Evolutionary conservation across 345 rosid genomes (phyloP).

Genomic region (Camelina sativa): DNA sequence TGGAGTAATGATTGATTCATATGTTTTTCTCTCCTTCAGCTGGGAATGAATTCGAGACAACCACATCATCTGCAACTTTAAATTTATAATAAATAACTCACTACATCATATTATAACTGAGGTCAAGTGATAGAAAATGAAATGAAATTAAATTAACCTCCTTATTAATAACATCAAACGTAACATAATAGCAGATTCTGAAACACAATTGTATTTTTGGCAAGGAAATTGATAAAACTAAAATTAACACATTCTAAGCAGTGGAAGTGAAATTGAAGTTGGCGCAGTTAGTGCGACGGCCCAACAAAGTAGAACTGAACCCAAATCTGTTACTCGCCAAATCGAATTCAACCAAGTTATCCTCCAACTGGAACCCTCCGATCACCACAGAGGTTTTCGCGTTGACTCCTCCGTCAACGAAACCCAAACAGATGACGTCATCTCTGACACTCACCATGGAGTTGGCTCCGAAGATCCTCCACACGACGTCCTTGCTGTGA

Average conservation of each 20-base stretch:
- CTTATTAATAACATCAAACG: neutral
- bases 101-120: neutral
- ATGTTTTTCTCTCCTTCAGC: too few relatives aligned
- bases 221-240: neutral
- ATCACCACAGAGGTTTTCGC: slow-evolving; percentile 66
- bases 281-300: slow-evolving; percentile 60
- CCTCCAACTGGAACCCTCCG: slow-evolving; percentile 69
- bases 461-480: slow-evolving; percentile 72
- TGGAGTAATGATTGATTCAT: too few relatives aligned
- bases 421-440: slow-evolving; percentile 63
- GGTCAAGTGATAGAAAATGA: neutral
- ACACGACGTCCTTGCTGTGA: slow-evolving; percentile 52
- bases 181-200: neutral
- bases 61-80: too few relatives aligned
- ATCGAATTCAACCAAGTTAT: slow-evolving; percentile 66
- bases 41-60: too few relatives aligned
- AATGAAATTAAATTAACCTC: neutral
- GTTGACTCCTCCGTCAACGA: slow-evolving; percentile 67
- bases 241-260: slow-evolving; percentile 17
- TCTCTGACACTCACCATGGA: slow-evolving; percentile 64
- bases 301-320: slow-evolving; percentile 60
- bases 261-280: slow-evolving; percentile 70
- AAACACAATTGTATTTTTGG: neutral
- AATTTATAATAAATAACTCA: neutral
- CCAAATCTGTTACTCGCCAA: slow-evolving; percentile 64